Conservation (phyloP, 2,329 filamentous ascomycete genomes). For the Cryphonectria carpinicola region DNA sequence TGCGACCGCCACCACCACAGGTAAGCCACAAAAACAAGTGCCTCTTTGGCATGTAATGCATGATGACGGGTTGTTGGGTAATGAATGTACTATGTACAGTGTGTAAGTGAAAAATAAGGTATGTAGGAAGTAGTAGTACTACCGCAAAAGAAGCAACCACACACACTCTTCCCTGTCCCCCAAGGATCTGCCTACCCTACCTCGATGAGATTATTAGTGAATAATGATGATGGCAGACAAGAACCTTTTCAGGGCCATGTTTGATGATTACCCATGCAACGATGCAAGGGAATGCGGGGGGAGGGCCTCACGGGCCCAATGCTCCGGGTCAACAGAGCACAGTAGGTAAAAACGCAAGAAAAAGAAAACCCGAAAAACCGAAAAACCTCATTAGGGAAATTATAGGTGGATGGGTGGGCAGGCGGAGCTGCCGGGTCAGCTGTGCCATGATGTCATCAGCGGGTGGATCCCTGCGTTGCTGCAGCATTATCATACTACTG, state of each 20-base stretch:
- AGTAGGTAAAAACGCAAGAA: not conserved
- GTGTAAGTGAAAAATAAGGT: not conserved
- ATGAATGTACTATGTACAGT: not conserved
- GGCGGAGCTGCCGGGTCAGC: slow-evolving; percentile 11
- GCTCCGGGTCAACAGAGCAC: not conserved
- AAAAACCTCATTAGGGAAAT: not conserved
- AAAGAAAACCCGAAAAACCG: not conserved
- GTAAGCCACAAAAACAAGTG: slow-evolving; percentile 2
- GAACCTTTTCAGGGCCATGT: not conserved
- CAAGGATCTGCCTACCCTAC: not conserved
- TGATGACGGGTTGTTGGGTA: not conserved
- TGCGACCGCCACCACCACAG: not conserved
- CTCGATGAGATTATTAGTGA: not conserved
- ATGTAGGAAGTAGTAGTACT: not conserved
- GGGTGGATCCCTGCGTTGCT: not conserved
- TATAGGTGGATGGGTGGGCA: not conserved
- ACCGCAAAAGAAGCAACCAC: not conserved
- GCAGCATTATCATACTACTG: not conserved
- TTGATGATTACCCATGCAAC: not conserved
- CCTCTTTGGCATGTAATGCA: not conserved
- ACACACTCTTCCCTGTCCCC: not conserved
- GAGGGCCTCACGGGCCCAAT: slow-evolving; percentile 1
- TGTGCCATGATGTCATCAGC: slow-evolving; percentile 26
- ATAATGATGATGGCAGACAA: slow-evolving; percentile 2
- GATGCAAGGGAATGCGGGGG: not conserved